Evolutionary conservation across 371 early-diverging fungal genomes (phyloP).

Genomic region (Mucor mucedo): DNA sequence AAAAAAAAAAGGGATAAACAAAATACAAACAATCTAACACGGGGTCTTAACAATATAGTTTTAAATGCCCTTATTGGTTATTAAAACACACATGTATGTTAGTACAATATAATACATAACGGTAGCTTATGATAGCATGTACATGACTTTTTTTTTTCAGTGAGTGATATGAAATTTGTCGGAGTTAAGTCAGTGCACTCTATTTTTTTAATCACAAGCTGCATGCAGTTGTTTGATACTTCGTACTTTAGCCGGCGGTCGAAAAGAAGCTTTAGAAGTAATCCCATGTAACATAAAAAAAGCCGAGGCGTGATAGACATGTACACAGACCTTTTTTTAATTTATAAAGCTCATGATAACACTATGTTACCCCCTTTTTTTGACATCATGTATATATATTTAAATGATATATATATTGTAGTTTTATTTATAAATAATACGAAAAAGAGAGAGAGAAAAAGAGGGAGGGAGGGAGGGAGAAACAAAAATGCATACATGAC

Average conservation of each 20-base stretch:
- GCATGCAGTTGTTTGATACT: neutral
- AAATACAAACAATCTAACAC: slow-evolving; percentile 4
- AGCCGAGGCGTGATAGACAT: neutral
- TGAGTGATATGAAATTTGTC: neutral
- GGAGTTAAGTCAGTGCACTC: slow-evolving; percentile 9
- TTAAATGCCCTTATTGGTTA: neutral
- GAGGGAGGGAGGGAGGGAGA: neutral
- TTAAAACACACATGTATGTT: neutral
- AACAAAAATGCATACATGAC: neutral
- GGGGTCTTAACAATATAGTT: neutral
- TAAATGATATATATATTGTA: too few relatives aligned
- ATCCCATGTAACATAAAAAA: neutral
- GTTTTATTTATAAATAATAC: neutral
- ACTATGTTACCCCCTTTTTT: too few relatives aligned
- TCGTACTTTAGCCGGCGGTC: neutral
- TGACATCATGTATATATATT: too few relatives aligned
- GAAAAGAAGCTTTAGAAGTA: neutral
- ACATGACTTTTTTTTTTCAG: neutral
- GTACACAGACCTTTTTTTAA: too few relatives aligned
- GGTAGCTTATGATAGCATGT: too few relatives aligned
- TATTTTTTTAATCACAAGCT: neutral
- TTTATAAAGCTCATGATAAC: too few relatives aligned
- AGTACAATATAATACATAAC: neutral
- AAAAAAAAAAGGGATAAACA: slow-evolving; percentile 2
- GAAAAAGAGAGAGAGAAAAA: neutral